A percentile compares a stretch with the other conserved stretches of the same genome.
Evolutionary conservation across 306 rosid species (phyloP).

Genomic region (Amphicarpaea edgeworthii): DNA sequence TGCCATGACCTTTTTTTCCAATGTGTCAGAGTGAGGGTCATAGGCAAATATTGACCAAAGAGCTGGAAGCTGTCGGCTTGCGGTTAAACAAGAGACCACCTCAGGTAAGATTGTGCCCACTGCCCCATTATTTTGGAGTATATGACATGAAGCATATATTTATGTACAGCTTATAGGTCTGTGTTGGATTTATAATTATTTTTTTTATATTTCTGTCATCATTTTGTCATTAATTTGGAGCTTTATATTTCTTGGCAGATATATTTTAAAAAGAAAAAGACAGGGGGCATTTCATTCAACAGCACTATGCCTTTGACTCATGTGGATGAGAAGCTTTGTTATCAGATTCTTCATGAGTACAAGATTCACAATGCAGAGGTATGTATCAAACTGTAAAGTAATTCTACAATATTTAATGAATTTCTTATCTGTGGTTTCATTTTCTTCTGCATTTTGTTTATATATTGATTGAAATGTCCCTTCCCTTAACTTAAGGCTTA

Average conservation of each 20-base stretch:
- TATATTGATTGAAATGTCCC: no score
- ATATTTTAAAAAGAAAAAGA: constrained; percentile 96
- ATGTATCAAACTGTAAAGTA: constrained; percentile 31
- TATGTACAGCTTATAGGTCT: neutral
- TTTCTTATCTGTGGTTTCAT: neutral
- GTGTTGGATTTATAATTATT: constrained; percentile 37
- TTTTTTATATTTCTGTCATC: constrained; percentile 24
- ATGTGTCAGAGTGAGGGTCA: constrained; percentile 93
- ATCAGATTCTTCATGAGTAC: constrained; percentile 98
- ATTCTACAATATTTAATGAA: constrained; percentile 32
- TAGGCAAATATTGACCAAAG: constrained; percentile 94
- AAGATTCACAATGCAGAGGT: constrained; percentile 99
- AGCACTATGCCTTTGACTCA: constrained; percentile 92
- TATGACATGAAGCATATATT: constrained; percentile 18
- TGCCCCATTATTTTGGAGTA: constrained; percentile 37
- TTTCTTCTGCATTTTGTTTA: constrained; percentile 15
- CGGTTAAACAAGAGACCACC: constrained; percentile 98
- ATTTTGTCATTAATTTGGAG: constrained; percentile 31
- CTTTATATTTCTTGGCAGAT: constrained; percentile 67
- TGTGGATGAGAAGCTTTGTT: constrained; percentile 97
- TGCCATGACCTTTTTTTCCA: constrained; percentile 5
- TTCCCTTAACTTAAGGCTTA: no score
- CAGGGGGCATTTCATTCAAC: constrained; percentile 97
- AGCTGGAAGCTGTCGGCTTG: constrained; percentile 98
- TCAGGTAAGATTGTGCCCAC: constrained; percentile 64